Evolutionary conservation across 1,284 basidiomycete genomes (phyloP), one percentile per base, ranked within the genome.

Genomic region (Ganoderma boninense): DNA sequence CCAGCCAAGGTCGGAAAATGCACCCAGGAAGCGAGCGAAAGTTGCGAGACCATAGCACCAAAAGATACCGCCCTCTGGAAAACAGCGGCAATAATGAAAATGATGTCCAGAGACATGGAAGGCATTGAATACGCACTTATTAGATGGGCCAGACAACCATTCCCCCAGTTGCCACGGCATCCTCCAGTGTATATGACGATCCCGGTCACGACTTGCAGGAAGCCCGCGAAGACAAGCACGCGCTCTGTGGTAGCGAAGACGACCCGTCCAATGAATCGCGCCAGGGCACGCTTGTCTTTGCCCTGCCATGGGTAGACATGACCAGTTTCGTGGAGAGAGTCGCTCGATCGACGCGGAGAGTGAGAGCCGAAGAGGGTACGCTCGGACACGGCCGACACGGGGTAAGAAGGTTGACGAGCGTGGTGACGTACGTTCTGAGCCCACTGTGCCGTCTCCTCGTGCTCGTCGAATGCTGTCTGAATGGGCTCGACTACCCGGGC

Each of bases 1-100:
- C 97, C 97, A 99, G 1, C 97, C 97, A 52, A 92, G 82, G 69
- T 96, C 92, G 14, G 95, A 89, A 80, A 93, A 97, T 0, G 95
- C 90, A 29, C 97, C 97, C 65, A 98, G 89, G 84, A 96, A 99
- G 29, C 97, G 94, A 35, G 90, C 93, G 80, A 98, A 99, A 0
- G 94, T 92, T 68, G 96, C 82, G 6, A 99, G 82, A 16, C 97
- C 97, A 80, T 97, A 99, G 76, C 89, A 91, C 91, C 94, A 96
- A 83, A 97, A 97, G 72, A 97, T 96, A 44, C 87, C 89, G 57
- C 96, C 95, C 87, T 97, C 92, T 94, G 68, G 56, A 59, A 18
- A 61, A 66, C 66, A 23, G 44, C 32, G 32, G 20, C 42, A 23
- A 29, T 23, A 44, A 44, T 62, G 5, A 62, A 23, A 18, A 57